These are phyloP conservation scores for Sporobolomyces roseus DNA, from an alignment of 768 basidiomycete genomes.

Conservation along the genomic window DNA sequence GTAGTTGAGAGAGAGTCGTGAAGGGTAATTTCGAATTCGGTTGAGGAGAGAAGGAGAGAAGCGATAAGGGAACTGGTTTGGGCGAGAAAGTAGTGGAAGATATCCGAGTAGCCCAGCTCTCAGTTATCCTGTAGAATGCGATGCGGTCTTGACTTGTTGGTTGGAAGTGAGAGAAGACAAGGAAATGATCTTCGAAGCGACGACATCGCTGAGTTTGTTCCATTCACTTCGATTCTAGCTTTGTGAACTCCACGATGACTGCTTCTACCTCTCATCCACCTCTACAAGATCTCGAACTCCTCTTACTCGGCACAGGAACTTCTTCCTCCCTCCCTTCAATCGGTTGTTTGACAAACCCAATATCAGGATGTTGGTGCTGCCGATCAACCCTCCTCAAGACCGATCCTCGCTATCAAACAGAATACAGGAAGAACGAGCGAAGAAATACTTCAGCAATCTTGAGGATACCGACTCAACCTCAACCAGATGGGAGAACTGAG, in stretches of 20 bases:
- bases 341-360: constrained; percentile 67
- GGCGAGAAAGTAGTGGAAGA: not conserved
- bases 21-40: no score
- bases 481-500: not conserved
- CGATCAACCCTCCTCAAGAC: constrained; percentile 42
- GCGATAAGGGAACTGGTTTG: not conserved
- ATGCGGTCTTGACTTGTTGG: no score
- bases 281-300: constrained; percentile 31
- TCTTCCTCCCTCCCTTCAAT: constrained; percentile 60
- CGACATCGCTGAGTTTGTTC: no score
- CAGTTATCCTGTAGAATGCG: no score
- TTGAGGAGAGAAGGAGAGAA: not conserved
- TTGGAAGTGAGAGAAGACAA: no score
- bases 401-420: constrained; percentile 5
- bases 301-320: constrained; percentile 44
- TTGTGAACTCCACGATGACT: not conserved
- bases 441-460: constrained; percentile 76
- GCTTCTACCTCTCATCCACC: not conserved
- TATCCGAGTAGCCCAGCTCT: no score
- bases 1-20: no score
- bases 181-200: no score
- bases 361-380: constrained; percentile 61
- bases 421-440: constrained; percentile 62
- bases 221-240: no score
- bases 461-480: constrained; percentile 48